Conservation (phyloP, 2,329 filamentous ascomycete genomes). For the Lecanicillium sp. region DNA sequence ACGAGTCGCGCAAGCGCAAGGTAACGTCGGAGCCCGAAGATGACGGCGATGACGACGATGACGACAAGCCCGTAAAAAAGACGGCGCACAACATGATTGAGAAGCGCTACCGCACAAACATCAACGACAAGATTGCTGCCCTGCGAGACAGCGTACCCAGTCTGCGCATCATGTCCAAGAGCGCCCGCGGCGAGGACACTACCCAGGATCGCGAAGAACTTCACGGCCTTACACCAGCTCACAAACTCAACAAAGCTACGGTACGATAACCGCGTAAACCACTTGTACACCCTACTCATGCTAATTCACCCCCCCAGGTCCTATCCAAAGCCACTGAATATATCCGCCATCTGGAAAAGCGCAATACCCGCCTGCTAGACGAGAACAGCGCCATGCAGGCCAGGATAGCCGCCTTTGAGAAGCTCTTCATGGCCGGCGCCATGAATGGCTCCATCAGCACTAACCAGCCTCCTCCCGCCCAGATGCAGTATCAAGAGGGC, state of each 20-base stretch:
- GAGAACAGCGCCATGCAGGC: conserved; percentile 77
- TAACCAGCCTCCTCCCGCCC: conserved; percentile 47
- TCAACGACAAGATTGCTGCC: conserved; percentile 95
- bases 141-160: conserved; percentile 88
- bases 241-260: conserved; percentile 97
- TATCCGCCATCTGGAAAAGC: conserved; percentile 87
- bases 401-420: conserved; percentile 68
- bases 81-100: conserved; percentile 98
- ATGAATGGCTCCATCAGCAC: conserved; percentile 56
- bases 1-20: conserved; percentile 60
- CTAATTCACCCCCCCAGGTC: conserved; percentile 41
- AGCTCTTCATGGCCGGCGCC: conserved; percentile 72
- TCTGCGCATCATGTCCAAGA: conserved; percentile 76
- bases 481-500: conserved; percentile 42
- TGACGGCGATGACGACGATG: conserved; percentile 17
- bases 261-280: too few species aligned
- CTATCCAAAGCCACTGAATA: conserved; percentile 95
- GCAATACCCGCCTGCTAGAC: conserved; percentile 73
- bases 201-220: conserved; percentile 70
- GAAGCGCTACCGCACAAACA: conserved; percentile 90
- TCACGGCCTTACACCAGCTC: conserved; percentile 73
- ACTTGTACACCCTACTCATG: too few species aligned
- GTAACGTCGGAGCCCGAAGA: conserved; percentile 50
- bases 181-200: conserved; percentile 59
- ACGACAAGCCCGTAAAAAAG: conserved; percentile 56